Evolutionary conservation across 768 basidiomycete genomes (phyloP).

Genomic region (Galerina marginata): DNA sequence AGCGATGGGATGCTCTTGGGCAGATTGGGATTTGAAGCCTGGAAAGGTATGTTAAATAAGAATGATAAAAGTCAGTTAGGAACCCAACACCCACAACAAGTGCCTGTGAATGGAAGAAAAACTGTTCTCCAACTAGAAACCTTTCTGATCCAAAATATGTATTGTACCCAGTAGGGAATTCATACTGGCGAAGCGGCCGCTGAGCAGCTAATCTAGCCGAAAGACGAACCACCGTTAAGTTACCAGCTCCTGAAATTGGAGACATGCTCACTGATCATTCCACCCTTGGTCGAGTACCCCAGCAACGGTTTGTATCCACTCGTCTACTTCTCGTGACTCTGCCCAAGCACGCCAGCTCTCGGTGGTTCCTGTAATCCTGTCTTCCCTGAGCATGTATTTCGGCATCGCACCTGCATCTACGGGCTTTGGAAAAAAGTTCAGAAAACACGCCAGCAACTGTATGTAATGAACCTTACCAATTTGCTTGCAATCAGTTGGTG

Average conservation of each 20-base stretch:
- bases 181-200: conserved; percentile 74
- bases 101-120: conserved; percentile 76
- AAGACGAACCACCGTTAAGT: not conserved
- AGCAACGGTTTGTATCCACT: conserved; percentile 90
- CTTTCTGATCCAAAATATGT: conserved; percentile 83
- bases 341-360: conserved; percentile 84
- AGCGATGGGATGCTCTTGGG: conserved; percentile 80
- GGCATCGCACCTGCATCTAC: conserved; percentile 74
- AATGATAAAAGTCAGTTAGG: conserved; percentile 8
- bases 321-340: conserved; percentile 84
- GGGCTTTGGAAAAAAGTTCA: conserved; percentile 48
- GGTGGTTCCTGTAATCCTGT: conserved; percentile 74
- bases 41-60: conserved; percentile 10
- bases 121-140: conserved; percentile 84
- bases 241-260: not conserved
- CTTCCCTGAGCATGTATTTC: conserved; percentile 73
- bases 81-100: conserved; percentile 48
- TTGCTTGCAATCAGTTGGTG: conserved; percentile 92
- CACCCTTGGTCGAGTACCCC: conserved; percentile 87
- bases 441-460: not conserved
- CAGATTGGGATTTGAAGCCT: conserved; percentile 65
- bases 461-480: conserved; percentile 46
- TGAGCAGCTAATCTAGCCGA: conserved; percentile 56
- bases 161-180: conserved; percentile 95
- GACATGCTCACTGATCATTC: conserved; percentile 77